Percentiles rank a stretch among this genome's conserved stretches.
These are phyloP conservation scores for Scutellaria minor DNA, from an alignment of 257 asterid genomes.

Conservation along the genomic window DNA sequence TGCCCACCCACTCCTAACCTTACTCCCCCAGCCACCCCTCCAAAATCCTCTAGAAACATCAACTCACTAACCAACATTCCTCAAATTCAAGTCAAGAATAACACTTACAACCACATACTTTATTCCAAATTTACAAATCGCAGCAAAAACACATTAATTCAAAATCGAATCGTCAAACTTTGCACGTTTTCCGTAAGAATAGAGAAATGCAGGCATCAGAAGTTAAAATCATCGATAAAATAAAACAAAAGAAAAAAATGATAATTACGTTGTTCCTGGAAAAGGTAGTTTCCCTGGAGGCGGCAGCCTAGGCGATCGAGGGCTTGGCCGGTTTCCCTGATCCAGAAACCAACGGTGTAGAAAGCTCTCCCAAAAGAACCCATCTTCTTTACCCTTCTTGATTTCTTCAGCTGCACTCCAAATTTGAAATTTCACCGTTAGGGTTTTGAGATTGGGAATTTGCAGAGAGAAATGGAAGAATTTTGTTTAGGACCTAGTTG, in stretches of 20 bases:
- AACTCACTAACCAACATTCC: neutral
- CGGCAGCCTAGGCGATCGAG: constrained; percentile 98
- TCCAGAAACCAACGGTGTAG: constrained; percentile 94
- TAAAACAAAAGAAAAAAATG: constrained; percentile 7
- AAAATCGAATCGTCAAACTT: constrained; percentile 21
- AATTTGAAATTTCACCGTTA: constrained; percentile 21
- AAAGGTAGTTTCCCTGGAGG: constrained; percentile 82
- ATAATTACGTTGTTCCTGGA: constrained; percentile 78
- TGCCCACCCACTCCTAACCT: too few relatives aligned
- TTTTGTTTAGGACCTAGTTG: constrained; percentile 16
- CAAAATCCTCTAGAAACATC: neutral
- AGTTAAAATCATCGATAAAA: neutral
- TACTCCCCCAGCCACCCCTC: neutral
- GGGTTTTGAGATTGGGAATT: constrained; percentile 40
- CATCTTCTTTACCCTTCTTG: constrained; percentile 41
- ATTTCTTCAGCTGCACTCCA: constrained; percentile 22
- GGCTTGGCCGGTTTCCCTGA: constrained; percentile 98
- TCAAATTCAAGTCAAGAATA: neutral
- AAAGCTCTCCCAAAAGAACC: constrained; percentile 74
- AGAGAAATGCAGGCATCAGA: constrained; percentile 31
- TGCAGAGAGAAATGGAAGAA: constrained; percentile 26
- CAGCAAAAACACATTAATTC: constrained; percentile 3
- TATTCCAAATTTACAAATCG: constrained; percentile 16
- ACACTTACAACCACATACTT: neutral
- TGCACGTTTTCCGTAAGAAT: neutral